Evolutionary conservation across 345 rosid species (phyloP), one percentile per base, ranked within the genome.

Genomic region (Syzygium aromaticum): DNA sequence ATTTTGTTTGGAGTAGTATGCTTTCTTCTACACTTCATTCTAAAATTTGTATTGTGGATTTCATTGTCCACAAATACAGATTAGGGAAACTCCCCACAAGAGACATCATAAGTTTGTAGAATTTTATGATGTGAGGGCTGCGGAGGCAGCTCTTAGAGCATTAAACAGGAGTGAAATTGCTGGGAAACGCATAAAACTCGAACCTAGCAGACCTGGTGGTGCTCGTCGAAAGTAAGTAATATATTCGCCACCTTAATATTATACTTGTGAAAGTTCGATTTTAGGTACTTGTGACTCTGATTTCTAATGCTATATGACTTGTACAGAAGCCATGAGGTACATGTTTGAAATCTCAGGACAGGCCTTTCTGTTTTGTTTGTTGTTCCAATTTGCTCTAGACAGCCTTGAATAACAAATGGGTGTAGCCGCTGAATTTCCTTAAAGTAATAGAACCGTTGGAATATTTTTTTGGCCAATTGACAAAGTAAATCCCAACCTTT

Each of bases 121-220:
- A 91, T 97, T 93, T 89, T 96, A 94, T 89, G 99, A 97, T 91
- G 98, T 97, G 87, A 94, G 99, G 92, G 94, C 94, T 87, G 99
- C 99, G 19, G 99, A 96, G 88, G 94, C 95, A 57, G 99, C 99
- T 77, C 94, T 97, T 49, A 97, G 91, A 88, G 94, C 95, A 86
- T 89, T 97, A 91, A 96, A 97, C 89, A 92, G 98, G 92, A 93
- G 98, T 88, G 99, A 97, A 89, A 96, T 97, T 90, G 98, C 98
- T 89, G 99, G 99, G 28, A 97, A 97, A 89, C 95, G 99, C 87
- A 97, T 97, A 91, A 97, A 97, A 90, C 98, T 97, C 77, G 99
- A 97, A 92, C 98, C 98, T 86, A 97, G 99, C 90, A 97, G 99
- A 86, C 99, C 99, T 73, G 99, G 99, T 89, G 99, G 99, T 51